phyloP scores from a whole-genome alignment of 2,329 filamentous ascomycete species.

The Byssochlamys sp. region DNA sequence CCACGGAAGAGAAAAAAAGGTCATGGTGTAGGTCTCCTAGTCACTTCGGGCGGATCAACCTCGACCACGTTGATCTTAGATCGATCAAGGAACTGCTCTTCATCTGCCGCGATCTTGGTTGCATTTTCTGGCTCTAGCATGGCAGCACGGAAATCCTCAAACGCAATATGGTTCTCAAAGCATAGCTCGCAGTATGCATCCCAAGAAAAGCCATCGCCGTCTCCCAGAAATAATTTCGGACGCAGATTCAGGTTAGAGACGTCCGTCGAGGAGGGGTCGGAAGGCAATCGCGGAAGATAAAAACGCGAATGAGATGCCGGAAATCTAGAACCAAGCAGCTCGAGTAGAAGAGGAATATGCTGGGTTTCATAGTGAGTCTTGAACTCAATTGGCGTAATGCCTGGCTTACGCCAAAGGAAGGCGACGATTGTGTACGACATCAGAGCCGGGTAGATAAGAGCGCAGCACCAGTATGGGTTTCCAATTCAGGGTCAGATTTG shows the following conservation, averaged over 20 bases:
- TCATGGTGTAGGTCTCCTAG: background rate
- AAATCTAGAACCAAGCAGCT: background rate
- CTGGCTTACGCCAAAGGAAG: background rate
- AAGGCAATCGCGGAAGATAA: background rate
- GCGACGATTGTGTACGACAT: constrained; percentile 6
- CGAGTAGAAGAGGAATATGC: background rate
- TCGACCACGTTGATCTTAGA: constrained; percentile 6
- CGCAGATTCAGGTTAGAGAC: background rate
- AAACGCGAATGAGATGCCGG: background rate
- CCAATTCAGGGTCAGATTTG: too few relatives aligned
- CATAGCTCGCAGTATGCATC: constrained; percentile 13
- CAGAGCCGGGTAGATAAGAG: too few relatives aligned
- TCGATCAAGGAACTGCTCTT: constrained; percentile 14
- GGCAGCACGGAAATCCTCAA: constrained; percentile 10
- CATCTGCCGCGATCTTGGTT: constrained; percentile 12
- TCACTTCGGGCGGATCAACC: background rate
- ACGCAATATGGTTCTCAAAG: constrained; percentile 11
- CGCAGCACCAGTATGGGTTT: too few relatives aligned
- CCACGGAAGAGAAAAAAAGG: background rate
- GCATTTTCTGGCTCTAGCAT: constrained; percentile 8
- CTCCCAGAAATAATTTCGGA: constrained; percentile 7
- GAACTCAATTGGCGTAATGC: background rate
- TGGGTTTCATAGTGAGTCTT: background rate
- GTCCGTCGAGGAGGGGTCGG: too few relatives aligned
- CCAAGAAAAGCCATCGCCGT: constrained; percentile 13